Conservation (phyloP, 345 rosid genomes). For the Hevea brasiliensis region DNA sequence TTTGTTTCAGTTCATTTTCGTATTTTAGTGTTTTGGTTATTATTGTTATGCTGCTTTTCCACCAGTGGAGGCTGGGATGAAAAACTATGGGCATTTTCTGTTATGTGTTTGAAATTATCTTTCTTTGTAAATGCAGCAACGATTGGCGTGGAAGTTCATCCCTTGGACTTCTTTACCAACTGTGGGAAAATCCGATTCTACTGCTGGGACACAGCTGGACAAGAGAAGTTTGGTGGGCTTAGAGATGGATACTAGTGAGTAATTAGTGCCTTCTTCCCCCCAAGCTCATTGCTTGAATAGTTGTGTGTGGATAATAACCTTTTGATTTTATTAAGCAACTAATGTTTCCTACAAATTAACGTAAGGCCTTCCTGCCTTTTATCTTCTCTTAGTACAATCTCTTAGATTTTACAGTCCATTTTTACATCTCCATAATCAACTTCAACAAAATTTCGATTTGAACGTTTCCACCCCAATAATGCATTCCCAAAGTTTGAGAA, state of each 20-base stretch:
- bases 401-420: too few species aligned
- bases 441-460: too few species aligned
- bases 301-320: not conserved
- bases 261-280: not conserved
- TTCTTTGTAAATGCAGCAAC: conserved; percentile 51
- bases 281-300: too few species aligned
- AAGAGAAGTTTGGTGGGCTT: conserved; percentile 93
- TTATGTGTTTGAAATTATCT: not conserved
- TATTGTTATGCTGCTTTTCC: not conserved
- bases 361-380: too few species aligned
- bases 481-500: too few species aligned
- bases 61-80: not conserved
- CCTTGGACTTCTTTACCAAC: conserved; percentile 88
- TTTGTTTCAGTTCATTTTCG: not conserved
- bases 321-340: not conserved
- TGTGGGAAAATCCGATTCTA: conserved; percentile 88
- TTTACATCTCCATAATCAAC: too few species aligned
- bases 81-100: not conserved
- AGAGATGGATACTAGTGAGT: conserved; percentile 96
- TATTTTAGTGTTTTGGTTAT: not conserved
- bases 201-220: conserved; percentile 99
- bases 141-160: conserved; percentile 95
- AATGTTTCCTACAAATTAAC: too few species aligned
- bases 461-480: too few species aligned
- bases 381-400: too few species aligned